Conservation (phyloP, 2,329 filamentous ascomycete species). For the Pseudogymnoascus sp. region DNA sequence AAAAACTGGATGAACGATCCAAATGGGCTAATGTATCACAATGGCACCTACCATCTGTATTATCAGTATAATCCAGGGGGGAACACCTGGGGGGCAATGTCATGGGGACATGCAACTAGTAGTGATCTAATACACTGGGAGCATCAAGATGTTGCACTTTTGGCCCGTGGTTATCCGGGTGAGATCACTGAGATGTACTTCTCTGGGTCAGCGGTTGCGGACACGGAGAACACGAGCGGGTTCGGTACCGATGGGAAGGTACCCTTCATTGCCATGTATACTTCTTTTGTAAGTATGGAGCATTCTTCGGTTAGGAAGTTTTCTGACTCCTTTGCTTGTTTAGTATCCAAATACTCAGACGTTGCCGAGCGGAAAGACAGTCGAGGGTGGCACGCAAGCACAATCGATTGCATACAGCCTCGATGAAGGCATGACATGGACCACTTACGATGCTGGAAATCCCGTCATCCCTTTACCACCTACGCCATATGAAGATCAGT, state of each 20-base stretch:
- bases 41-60: conserved; percentile 53
- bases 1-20: conserved; percentile 50
- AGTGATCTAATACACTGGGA: conserved; percentile 53
- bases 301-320: neutral
- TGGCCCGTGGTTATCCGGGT: conserved; percentile 27
- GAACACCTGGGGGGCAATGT: conserved; percentile 45
- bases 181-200: conserved; percentile 32
- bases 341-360: neutral
- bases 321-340: neutral
- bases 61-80: conserved; percentile 51
- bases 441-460: conserved; percentile 43
- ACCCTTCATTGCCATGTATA: conserved; percentile 46
- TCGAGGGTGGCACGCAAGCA: conserved; percentile 31
- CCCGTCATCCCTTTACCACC: conserved; percentile 39
- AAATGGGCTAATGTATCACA: conserved; percentile 44
- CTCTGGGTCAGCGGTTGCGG: conserved; percentile 47
- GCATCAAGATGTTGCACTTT: conserved; percentile 51
- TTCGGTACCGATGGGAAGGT: conserved; percentile 50
- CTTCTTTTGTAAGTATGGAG: neutral
- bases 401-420: conserved; percentile 36
- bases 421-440: conserved; percentile 52
- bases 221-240: conserved; percentile 53
- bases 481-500: conserved; percentile 11
- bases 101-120: conserved; percentile 59
- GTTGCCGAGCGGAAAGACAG: conserved; percentile 26